These are phyloP conservation scores for Dictyophora rubrovolvata DNA, from an alignment of 768 basidiomycete species.

Conservation along the genomic window DNA sequence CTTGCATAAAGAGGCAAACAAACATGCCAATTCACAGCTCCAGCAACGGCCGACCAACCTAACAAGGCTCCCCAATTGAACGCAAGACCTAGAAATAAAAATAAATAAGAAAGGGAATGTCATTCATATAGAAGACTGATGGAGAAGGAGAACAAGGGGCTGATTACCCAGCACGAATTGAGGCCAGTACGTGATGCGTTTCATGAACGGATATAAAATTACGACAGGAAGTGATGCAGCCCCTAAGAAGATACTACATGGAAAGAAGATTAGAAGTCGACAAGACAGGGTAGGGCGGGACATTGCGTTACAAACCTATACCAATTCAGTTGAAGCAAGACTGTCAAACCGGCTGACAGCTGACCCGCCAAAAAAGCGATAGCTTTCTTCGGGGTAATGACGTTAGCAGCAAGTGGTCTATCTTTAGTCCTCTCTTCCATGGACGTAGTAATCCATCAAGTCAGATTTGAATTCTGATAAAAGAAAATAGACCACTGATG, in stretches of 20 bases:
- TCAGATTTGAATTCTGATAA: neutral
- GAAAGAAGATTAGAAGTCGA: neutral
- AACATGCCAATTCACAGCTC: constrained; percentile 67
- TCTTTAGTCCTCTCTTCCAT: constrained; percentile 67
- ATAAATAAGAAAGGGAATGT: neutral
- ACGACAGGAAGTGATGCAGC: constrained; percentile 87
- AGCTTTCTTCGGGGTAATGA: constrained; percentile 67
- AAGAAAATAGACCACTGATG: neutral
- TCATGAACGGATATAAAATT: constrained; percentile 91
- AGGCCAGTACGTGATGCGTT: constrained; percentile 93
- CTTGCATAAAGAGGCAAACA: constrained; percentile 86
- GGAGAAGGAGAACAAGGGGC: neutral
- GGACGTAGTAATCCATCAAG: neutral
- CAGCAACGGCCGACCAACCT: constrained; percentile 92
- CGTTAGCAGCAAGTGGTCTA: constrained; percentile 81
- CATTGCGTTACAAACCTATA: constrained; percentile 61
- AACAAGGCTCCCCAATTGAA: constrained; percentile 97
- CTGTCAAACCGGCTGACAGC: constrained; percentile 69
- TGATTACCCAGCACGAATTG: constrained; percentile 82
- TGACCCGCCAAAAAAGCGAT: constrained; percentile 75
- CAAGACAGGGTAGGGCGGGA: neutral
- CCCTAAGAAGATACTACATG: constrained; percentile 72
- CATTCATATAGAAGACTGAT: neutral
- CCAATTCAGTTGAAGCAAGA: constrained; percentile 86
- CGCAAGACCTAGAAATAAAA: constrained; percentile 53